Evolutionary conservation across 2,329 filamentous ascomycete species (phyloP).

Genomic region (Thermomyces lanuginosus): DNA sequence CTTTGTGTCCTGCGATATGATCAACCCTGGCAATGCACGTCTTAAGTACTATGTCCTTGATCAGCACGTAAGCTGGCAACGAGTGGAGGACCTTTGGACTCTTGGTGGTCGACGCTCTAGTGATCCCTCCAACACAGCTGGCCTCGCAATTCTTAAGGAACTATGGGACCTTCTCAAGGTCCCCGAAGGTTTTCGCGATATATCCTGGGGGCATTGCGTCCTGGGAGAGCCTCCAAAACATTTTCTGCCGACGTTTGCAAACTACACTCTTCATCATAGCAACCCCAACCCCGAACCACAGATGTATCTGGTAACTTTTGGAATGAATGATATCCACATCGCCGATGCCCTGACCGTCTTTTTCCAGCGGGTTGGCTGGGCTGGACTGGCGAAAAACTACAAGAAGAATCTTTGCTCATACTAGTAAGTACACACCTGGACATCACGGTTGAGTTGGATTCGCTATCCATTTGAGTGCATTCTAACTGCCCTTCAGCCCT

Average conservation of each 20-base stretch:
- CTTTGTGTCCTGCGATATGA: slow-evolving; percentile 7
- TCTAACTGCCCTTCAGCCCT: slow-evolving; percentile 2
- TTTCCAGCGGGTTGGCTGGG: slow-evolving; percentile 6
- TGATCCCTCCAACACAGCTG: slow-evolving; percentile 1
- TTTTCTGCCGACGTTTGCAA: slow-evolving; percentile 7
- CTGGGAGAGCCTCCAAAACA: slow-evolving; percentile 4
- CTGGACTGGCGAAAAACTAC: slow-evolving; percentile 6
- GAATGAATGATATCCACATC: slow-evolving; percentile 7
- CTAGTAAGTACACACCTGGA: slow-evolving; percentile 6
- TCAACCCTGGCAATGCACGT: slow-evolving; percentile 6
- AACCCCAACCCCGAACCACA: slow-evolving; percentile 8
- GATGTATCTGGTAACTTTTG: slow-evolving; percentile 8
- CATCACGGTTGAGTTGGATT: neutral
- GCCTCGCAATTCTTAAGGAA: slow-evolving; percentile 6
- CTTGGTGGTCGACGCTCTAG: slow-evolving; percentile 5
- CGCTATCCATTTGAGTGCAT: neutral
- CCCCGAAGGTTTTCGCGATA: neutral
- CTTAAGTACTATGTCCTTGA: slow-evolving; percentile 9
- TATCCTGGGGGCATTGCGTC: slow-evolving; percentile 1
- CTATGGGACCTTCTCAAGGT: slow-evolving; percentile 8
- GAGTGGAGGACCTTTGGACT: slow-evolving; percentile 8
- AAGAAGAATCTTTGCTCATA: slow-evolving; percentile 6
- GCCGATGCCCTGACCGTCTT: slow-evolving; percentile 7
- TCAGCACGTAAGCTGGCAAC: slow-evolving; percentile 3
- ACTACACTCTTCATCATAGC: slow-evolving; percentile 7